Evolutionary conservation across 2,329 filamentous ascomycete genomes (phyloP), one percentile per base, ranked within the genome.

Genomic region (Alternaria alternata): DNA sequence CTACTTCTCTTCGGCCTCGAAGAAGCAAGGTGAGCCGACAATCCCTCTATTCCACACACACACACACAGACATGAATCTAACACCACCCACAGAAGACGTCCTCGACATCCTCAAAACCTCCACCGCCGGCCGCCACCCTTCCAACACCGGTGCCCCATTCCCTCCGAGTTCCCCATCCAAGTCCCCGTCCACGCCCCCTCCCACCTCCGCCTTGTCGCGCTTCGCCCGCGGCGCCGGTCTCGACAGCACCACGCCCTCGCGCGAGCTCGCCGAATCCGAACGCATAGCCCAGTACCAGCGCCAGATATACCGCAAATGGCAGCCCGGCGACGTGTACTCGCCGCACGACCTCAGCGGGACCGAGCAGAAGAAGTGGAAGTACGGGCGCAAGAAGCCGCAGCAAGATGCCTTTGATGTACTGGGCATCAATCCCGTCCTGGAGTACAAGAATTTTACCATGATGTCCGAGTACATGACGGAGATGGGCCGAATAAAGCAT

Each of bases 391-490:
- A 78, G 65, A 86, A 86, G 62, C 81, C 84, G 41, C 83, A 75
- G 57, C 68, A 76, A 54, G 94, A 99, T 78, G 87, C 91, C 7
- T 88, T 97, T 66, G 93, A 97, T 78, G 82, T 89, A 39, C 78
- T 97, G 74, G 90, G 89, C 22, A 83, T 97, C 61, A 90, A 93
- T 68, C 94, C 95, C 14, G 70, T 95, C 60, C 87, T 91, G 67
- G 88, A 95, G 81, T 99, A 98, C 81, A 93, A 93, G 93, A 99
- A 99, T 81, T 96, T 96, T 78, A 88, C 91, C 38, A 87, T 99
- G 62, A 91, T 98, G 80, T 91, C 91, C 32, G 93, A 97, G 78
- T 97, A 91, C 78, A 91, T 95, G 73, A 93, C 91, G 0, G 81
- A 89, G 11, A 91, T 92, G 81, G 95, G 94, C 51, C 88, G 93